Evolutionary conservation across 2,329 filamentous ascomycete species (phyloP), one percentile per base, ranked within the genome.

Genomic region (Aspergillus carbonarius): DNA sequence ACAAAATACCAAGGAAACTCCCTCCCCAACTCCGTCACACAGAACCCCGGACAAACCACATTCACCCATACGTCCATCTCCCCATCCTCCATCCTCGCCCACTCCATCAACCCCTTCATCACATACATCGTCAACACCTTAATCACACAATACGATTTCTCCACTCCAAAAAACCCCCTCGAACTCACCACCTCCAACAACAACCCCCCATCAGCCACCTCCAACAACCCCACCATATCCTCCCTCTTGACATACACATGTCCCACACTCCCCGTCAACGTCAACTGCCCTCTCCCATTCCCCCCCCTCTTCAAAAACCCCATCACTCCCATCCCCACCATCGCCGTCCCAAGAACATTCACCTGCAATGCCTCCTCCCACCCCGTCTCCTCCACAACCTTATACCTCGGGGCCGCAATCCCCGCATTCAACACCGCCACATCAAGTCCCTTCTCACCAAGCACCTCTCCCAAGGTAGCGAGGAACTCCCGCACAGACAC

Each of bases 81-180:
- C 25, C 46, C 17, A 40, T 54, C n/a, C 40, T 9, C 37, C 7
- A 3, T 37, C n/a, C 35, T 10, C 2, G n/a, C 37, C 20, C 18
- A 40, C 3, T 40, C 23, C 18, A 54, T 15, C 27, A 56, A 34
- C 15, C 58, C 58, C 54, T 50, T 15, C 34, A 60, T 15, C 10
- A 54, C 57, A 34, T 79, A 74, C 25, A 70, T 40, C 3, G 8
- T 66, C 9, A 78, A 17, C 4, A 82, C 58, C 3, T 71, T 74
- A 25, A 79, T 68, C n/a, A 20, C 37, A 18, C 37, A 20, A 18
- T 40, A 40, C 1, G 8, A 18, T n/a, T 9, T 18, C 13, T 40
- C 37, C 6, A 40, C n/a, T 1, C 18, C n/a, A 18, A 40, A 40
- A 10, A 40, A 40, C 37, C 20, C 37, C 37, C 3, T 18, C 37